Evolutionary conservation across 352 stramenopile species (phyloP), one percentile per base, ranked within the genome.

Genomic region (Achlya hypogyna): DNA sequence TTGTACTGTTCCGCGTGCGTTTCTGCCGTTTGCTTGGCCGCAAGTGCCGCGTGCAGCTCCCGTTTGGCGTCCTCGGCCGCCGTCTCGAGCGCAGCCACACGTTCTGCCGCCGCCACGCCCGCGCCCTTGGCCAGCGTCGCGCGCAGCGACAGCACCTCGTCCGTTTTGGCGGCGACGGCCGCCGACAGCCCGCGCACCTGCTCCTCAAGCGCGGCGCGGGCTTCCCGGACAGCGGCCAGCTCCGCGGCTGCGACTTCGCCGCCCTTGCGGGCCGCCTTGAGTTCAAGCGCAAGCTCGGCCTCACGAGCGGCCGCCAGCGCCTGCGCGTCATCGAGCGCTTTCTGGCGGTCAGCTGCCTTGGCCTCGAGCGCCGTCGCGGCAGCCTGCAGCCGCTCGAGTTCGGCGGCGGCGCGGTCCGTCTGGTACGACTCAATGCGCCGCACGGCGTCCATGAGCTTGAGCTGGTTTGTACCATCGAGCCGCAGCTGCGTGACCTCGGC

Each of bases 381-480:
- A 38, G 86, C 74, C 16, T 65, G 51, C 10, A 89, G 71, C 2
- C 70, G 65, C 5, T 84, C 74, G 16, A 74, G 71, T 18, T 90
- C 81, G 23, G 75, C 72, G 5, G 69, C 78, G 40, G 88, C 75
- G 35, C 78, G 74, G 51, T 88, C 79, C 53, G 88, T 84, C 20
- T 79, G 76, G 0, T 75, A 70, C 58, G 72, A 72, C 32, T 95
- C 84, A 63, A 88, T 88, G 22, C 79, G 75, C n/a, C 81, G 78
- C 8, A 75, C 82, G 2, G 78, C 82, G 28, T 92, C 83, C 83
- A 92, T 88, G 6, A 90, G 72, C 63, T 90, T 88, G 9, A 92
- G 74, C 32, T 90, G 63, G 53, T 88, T 89, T n/a, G 81, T 88
- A 59, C 88, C 88, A 64, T 90, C 83, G 28, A 84, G 63, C 28